A percentile compares a stretch with the other conserved stretches of the same genome.
phyloP scores from a whole-genome alignment of 2,329 filamentous ascomycete species.

The Fusarium brevicatenulatum region DNA sequence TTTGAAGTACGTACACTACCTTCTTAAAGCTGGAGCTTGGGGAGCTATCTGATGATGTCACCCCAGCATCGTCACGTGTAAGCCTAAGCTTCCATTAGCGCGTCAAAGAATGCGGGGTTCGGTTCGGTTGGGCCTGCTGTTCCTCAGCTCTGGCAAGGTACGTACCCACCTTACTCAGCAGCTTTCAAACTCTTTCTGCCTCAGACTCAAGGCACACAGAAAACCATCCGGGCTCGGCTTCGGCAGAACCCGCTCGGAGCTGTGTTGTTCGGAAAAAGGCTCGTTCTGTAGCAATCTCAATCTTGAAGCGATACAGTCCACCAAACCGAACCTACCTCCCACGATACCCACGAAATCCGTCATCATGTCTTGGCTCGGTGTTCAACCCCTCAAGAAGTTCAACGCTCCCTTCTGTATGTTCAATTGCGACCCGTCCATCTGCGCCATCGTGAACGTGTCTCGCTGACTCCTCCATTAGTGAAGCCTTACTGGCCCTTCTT shows the following conservation, averaged over 20 bases:
- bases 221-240: conserved; percentile 44
- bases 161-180: conserved; percentile 28
- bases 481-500: conserved; percentile 94
- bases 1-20: conserved; percentile 43
- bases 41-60: conserved; percentile 46
- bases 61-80: conserved; percentile 40
- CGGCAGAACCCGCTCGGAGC: conserved; percentile 51
- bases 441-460: conserved; percentile 34
- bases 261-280: conserved; percentile 52
- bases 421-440: conserved; percentile 48
- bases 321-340: conserved; percentile 50
- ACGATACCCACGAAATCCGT: conserved; percentile 53
- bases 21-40: conserved; percentile 45
- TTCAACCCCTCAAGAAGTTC: conserved; percentile 78
- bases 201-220: conserved; percentile 45
- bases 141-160: conserved; percentile 19
- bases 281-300: conserved; percentile 52
- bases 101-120: conserved; percentile 42
- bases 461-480: conserved; percentile 65
- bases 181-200: background rate
- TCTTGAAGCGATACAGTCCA: conserved; percentile 44
- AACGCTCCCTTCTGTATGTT: conserved; percentile 79
- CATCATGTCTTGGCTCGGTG: conserved; percentile 80
- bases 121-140: conserved; percentile 35
- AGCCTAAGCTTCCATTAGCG: conserved; percentile 28